phyloP scores from a whole-genome alignment of 768 basidiomycete genomes.

The Termitomyces titanicus region DNA sequence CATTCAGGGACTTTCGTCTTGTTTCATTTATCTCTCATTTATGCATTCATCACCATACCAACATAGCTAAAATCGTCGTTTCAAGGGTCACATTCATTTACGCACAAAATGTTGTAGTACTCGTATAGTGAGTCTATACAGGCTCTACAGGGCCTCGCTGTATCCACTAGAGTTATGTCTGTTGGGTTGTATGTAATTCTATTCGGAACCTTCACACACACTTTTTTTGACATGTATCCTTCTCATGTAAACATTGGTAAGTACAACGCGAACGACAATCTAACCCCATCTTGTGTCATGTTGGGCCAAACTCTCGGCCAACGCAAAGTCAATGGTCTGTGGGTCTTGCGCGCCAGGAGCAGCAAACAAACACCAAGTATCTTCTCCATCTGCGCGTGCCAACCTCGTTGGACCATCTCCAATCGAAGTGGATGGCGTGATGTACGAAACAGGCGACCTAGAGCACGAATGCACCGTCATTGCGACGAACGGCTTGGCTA shows the following conservation, averaged over 20 bases:
- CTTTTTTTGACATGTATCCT: background rate
- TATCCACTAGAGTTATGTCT: slow-evolving; percentile 18
- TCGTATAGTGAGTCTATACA: slow-evolving; percentile 11
- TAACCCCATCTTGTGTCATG: slow-evolving; percentile 29
- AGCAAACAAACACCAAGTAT: slow-evolving; percentile 46
- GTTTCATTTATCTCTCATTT: slow-evolving; percentile 12
- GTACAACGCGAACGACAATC: background rate
- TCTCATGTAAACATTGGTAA: background rate
- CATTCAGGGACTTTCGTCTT: background rate
- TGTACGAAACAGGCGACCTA: slow-evolving; percentile 48
- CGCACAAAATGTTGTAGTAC: slow-evolving; percentile 7
- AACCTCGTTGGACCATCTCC: slow-evolving; percentile 32
- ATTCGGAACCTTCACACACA: background rate
- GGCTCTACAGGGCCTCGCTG: slow-evolving; percentile 5
- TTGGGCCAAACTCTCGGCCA: slow-evolving; percentile 25
- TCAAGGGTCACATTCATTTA: slow-evolving; percentile 10
- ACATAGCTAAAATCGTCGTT: slow-evolving; percentile 1
- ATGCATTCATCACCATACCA: slow-evolving; percentile 6
- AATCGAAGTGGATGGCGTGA: slow-evolving; percentile 26
- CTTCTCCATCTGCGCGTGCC: slow-evolving; percentile 48
- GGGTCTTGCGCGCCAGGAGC: slow-evolving; percentile 15
- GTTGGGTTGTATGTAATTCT: background rate
- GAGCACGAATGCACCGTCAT: slow-evolving; percentile 42
- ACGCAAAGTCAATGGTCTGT: slow-evolving; percentile 29
- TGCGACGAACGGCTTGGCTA: slow-evolving; percentile 33